Evolutionary conservation across 495 filamentous ascomycete genomes (phyloP).

Genomic region (Lasiosphaeris hirsuta): DNA sequence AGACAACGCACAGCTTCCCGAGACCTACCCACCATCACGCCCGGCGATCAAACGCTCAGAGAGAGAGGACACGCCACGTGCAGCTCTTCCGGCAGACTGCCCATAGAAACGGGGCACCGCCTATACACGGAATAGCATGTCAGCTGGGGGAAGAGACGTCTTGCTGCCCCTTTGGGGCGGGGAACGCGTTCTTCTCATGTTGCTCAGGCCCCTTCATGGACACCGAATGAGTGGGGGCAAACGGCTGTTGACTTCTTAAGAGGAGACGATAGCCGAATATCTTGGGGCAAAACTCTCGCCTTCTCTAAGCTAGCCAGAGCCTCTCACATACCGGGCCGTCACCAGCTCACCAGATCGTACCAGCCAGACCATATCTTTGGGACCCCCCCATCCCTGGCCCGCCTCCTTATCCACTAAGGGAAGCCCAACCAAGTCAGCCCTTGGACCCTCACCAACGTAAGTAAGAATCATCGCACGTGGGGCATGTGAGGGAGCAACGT

Average conservation of each 20-base stretch:
- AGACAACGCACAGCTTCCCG: slow-evolving; percentile 9
- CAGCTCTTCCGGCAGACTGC: slow-evolving; percentile 16
- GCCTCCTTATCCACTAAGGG: neutral
- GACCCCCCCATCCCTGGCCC: neutral
- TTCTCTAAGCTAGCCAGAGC: slow-evolving; percentile 10
- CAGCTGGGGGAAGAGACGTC: slow-evolving; percentile 7
- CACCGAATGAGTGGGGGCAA: slow-evolving; percentile 15
- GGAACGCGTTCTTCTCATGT: neutral
- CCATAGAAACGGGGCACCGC: slow-evolving; percentile 14
- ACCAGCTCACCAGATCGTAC: neutral
- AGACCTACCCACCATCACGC: slow-evolving; percentile 18
- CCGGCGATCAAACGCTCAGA: slow-evolving; percentile 27
- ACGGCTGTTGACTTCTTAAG: slow-evolving; percentile 18
- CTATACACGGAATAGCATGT: slow-evolving; percentile 16
- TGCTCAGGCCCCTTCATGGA: slow-evolving; percentile 23
- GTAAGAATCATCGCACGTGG: neutral
- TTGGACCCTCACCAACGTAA: neutral
- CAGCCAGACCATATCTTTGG: neutral
- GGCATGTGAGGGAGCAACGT: neutral
- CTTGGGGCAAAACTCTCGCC: slow-evolving; percentile 2
- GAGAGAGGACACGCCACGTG: slow-evolving; percentile 28
- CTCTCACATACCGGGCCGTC: slow-evolving; percentile 4
- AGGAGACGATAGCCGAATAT: slow-evolving; percentile 14
- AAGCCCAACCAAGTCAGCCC: slow-evolving; percentile 3
- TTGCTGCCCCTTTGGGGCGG: slow-evolving; percentile 3